Conservation (phyloP, 2,329 filamentous ascomycete genomes). For the Emmonsiellopsis sp. region DNA sequence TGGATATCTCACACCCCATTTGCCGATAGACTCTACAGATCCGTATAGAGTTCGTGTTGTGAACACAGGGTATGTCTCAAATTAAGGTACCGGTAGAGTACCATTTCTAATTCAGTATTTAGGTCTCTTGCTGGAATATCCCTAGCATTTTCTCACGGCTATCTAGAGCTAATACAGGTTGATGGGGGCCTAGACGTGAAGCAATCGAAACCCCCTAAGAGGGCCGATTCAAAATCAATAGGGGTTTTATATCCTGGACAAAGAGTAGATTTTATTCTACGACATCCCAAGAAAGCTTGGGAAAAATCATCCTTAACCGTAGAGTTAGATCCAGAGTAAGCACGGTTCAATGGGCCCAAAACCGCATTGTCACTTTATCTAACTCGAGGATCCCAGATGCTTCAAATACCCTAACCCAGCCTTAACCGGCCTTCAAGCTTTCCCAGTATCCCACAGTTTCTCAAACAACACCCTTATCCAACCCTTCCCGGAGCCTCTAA, state of each 20-base stretch:
- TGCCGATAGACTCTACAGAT: slow-evolving; percentile 16
- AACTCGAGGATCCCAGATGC: slow-evolving; percentile 18
- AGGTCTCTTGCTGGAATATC: slow-evolving; percentile 35
- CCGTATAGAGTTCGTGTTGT: slow-evolving; percentile 33
- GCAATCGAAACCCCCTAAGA: slow-evolving; percentile 3
- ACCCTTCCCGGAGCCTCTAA: background rate
- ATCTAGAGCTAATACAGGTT: slow-evolving; percentile 29
- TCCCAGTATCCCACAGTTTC: slow-evolving; percentile 18
- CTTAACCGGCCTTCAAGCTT: slow-evolving; percentile 29
- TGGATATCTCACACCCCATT: slow-evolving; percentile 16
- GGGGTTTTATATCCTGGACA: slow-evolving; percentile 39
- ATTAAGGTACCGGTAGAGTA: background rate
- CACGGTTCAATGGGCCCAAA: background rate
- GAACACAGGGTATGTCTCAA: slow-evolving; percentile 32
- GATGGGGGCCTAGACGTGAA: slow-evolving; percentile 33
- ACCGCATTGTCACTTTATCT: background rate
- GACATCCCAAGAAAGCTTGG: slow-evolving; percentile 8
- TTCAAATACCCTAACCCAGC: slow-evolving; percentile 40
- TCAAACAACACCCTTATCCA: slow-evolving; percentile 3
- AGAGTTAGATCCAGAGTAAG: slow-evolving; percentile 30
- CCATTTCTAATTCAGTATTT: background rate
- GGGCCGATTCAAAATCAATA: slow-evolving; percentile 20
- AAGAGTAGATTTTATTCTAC: slow-evolving; percentile 34
- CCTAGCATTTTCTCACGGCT: slow-evolving; percentile 23
- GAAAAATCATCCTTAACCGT: slow-evolving; percentile 19